These are phyloP conservation scores for Pilaira anomala DNA, from an alignment of 192 early-diverging fungal species.

Conservation along the genomic window DNA sequence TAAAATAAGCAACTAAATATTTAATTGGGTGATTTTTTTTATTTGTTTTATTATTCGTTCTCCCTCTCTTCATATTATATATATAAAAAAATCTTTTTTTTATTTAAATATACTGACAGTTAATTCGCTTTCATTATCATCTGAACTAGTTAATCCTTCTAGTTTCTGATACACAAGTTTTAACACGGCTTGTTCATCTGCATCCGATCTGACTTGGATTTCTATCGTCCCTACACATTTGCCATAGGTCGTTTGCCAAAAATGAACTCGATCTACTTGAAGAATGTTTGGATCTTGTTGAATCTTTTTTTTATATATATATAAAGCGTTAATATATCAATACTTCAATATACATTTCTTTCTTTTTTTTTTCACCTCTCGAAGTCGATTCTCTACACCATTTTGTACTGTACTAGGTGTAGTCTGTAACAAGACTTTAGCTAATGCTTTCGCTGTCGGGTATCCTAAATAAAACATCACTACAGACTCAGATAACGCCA, in stretches of 20 bases:
- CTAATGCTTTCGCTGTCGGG: slow-evolving; percentile 45
- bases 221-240: slow-evolving; percentile 48
- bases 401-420: slow-evolving; percentile 41
- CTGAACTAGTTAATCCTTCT: slow-evolving; percentile 29
- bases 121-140: slow-evolving; percentile 39
- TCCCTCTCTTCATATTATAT: background rate
- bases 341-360: background rate
- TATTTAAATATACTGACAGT: slow-evolving; percentile 40
- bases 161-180: slow-evolving; percentile 44
- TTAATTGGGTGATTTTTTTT: background rate
- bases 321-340: no score
- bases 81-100: background rate
- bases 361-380: slow-evolving; percentile 33
- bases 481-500: slow-evolving; percentile 44
- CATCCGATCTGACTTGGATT: slow-evolving; percentile 40
- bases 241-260: slow-evolving; percentile 56
- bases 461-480: slow-evolving; percentile 49
- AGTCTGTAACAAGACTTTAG: slow-evolving; percentile 53
- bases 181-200: slow-evolving; percentile 49
- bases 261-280: slow-evolving; percentile 46
- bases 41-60: slow-evolving; percentile 3
- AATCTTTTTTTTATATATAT: slow-evolving; percentile 19
- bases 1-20: background rate
- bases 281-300: slow-evolving; percentile 44
- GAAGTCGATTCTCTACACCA: slow-evolving; percentile 43